Percentiles rank a stretch among this genome's conserved stretches.
Conservation (phyloP, 768 basidiomycete genomes). For the Steccherinum ochraceum region DNA sequence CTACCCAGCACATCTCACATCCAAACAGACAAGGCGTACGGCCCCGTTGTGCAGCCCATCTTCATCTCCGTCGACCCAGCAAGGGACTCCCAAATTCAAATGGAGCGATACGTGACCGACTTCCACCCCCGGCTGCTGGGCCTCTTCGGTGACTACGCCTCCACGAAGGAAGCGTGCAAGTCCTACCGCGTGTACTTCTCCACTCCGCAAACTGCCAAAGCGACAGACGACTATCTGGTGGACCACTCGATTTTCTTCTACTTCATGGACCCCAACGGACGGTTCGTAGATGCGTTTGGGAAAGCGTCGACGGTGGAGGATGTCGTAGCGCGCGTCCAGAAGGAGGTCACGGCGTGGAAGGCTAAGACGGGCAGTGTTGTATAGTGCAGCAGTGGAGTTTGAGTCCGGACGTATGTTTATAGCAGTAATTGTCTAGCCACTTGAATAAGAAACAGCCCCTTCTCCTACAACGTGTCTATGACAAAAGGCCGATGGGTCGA, state of each 20-base stretch:
- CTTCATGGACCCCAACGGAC: slow-evolving; percentile 91
- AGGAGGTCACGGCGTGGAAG: slow-evolving; percentile 41
- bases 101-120: slow-evolving; percentile 65
- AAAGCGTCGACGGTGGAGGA: slow-evolving; percentile 68
- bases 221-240: slow-evolving; percentile 92
- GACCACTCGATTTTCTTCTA: slow-evolving; percentile 98
- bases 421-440: not conserved
- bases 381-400: slow-evolving; percentile 14
- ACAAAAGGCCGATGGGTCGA: not conserved
- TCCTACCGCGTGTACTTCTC: slow-evolving; percentile 98
- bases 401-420: not conserved
- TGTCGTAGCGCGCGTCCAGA: slow-evolving; percentile 55
- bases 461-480: not conserved
- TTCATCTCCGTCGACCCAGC: slow-evolving; percentile 98
- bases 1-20: slow-evolving; percentile 1
- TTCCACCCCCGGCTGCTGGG: slow-evolving; percentile 91
- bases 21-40: slow-evolving; percentile 57
- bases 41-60: slow-evolving; percentile 73
- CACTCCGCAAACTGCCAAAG: slow-evolving; percentile 82
- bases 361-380: slow-evolving; percentile 26
- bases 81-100: slow-evolving; percentile 63
- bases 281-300: slow-evolving; percentile 96
- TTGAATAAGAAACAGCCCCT: not conserved
- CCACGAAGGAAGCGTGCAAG: slow-evolving; percentile 85
- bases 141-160: slow-evolving; percentile 79